Evolutionary conservation across 257 asterid genomes (phyloP).

Genomic region (Orobanche coerulescens): DNA sequence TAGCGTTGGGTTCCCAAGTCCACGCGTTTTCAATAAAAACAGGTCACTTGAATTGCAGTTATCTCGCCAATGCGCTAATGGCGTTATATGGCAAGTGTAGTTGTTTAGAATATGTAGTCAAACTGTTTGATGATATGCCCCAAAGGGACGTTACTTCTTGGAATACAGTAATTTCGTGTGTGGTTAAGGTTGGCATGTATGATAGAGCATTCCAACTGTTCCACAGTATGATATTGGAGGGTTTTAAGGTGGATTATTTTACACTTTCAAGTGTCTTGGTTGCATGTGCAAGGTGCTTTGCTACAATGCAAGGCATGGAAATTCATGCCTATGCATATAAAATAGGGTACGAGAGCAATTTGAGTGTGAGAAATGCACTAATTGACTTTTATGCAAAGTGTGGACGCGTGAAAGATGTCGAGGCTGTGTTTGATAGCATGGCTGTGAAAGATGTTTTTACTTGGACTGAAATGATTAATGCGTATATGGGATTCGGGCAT

Average conservation of each 20-base stretch:
- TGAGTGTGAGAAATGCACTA: conserved; percentile 79
- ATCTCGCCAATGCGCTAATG: conserved; percentile 73
- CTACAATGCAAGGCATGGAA: conserved; percentile 40
- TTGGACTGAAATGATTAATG: conserved; percentile 73
- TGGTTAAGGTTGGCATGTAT: conserved; percentile 49
- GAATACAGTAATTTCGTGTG: conserved; percentile 70
- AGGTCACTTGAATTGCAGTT: conserved; percentile 41
- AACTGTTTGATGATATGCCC: conserved; percentile 55
- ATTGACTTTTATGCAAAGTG: conserved; percentile 59
- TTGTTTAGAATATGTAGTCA: conserved; percentile 37
- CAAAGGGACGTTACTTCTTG: conserved; percentile 64
- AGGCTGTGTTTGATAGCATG: conserved; percentile 49
- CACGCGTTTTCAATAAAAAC: conserved; percentile 56
- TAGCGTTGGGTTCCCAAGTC: conserved; percentile 58
- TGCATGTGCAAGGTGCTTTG: conserved; percentile 45
- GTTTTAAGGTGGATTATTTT: conserved; percentile 43
- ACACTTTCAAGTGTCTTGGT: conserved; percentile 63
- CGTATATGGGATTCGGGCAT: conserved; percentile 67
- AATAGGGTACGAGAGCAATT: conserved; percentile 44
- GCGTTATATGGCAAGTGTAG: conserved; percentile 60
- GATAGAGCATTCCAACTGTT: conserved; percentile 48
- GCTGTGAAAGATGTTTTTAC: conserved; percentile 53
- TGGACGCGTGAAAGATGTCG: conserved; percentile 53
- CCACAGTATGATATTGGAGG: conserved; percentile 35
- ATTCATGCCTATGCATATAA: conserved; percentile 61